Evolutionary conservation across 2,329 filamentous ascomycete genomes (phyloP).

Genomic region (Aspergillus alliaceus): DNA sequence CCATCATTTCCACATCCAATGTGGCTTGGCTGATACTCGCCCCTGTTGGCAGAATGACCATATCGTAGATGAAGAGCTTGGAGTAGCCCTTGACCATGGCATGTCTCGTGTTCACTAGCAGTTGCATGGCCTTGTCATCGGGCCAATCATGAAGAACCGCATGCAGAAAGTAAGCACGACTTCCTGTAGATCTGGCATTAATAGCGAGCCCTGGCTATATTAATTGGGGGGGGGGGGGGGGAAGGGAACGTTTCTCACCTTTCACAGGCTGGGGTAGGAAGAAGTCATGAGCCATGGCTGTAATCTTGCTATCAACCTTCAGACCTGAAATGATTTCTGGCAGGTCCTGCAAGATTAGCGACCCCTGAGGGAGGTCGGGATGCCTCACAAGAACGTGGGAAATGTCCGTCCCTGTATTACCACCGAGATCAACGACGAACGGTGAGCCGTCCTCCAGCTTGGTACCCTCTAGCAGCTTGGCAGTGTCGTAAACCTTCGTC

Average conservation of each 20-base stretch:
- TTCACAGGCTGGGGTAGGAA: slow-evolving; percentile 27
- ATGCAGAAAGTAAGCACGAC: slow-evolving; percentile 44
- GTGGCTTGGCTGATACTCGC: slow-evolving; percentile 32
- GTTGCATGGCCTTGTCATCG: slow-evolving; percentile 32
- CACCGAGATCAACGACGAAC: slow-evolving; percentile 42
- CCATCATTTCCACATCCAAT: slow-evolving; percentile 41
- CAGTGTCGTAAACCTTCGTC: slow-evolving; percentile 33
- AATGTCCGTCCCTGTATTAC: slow-evolving; percentile 40
- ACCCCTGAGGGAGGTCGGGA: slow-evolving; percentile 32
- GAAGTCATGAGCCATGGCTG: slow-evolving; percentile 28
- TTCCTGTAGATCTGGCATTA: slow-evolving; percentile 21
- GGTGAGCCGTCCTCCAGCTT: slow-evolving; percentile 18
- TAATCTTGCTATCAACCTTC: slow-evolving; percentile 24
- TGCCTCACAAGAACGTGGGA: slow-evolving; percentile 29
- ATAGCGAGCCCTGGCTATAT: background rate
- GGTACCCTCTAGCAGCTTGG: slow-evolving; percentile 18
- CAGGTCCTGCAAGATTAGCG: slow-evolving; percentile 41
- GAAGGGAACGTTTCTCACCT: slow-evolving; percentile 16
- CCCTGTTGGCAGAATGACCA: slow-evolving; percentile 36
- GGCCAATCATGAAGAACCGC: slow-evolving; percentile 46
- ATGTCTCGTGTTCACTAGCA: slow-evolving; percentile 29
- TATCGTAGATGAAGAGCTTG: slow-evolving; percentile 41
- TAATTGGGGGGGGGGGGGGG: no score
- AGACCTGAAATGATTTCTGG: slow-evolving; percentile 35
- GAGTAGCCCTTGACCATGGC: slow-evolving; percentile 43